A percentile compares a stretch with the other conserved stretches of the same genome.
These are phyloP conservation scores for Rhipidocladum racemiflorum DNA, from an alignment of 176 grass and related monocot genomes.

Conservation along the genomic window DNA sequence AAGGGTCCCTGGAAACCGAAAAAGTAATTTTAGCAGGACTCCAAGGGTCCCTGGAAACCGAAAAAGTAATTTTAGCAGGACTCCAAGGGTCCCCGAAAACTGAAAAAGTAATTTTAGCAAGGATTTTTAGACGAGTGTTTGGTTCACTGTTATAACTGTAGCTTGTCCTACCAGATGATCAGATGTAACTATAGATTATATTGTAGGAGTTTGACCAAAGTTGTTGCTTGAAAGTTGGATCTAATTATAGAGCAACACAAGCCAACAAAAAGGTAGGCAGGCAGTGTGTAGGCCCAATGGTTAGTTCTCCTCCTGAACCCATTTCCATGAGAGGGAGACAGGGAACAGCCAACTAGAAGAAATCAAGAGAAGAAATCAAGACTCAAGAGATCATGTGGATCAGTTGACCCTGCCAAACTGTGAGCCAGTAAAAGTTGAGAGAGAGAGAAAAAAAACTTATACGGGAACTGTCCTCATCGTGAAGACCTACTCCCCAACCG, in stretches of 20 bases:
- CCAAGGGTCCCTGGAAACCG: too few relatives aligned
- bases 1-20: too few relatives aligned
- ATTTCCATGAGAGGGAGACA: not conserved
- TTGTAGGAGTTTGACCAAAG: conserved; percentile 18
- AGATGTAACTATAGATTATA: conserved; percentile 29
- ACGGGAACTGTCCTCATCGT: not conserved
- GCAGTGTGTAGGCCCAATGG: conserved; percentile 24
- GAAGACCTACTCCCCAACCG: not conserved
- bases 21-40: too few relatives aligned
- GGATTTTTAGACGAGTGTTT: too few relatives aligned
- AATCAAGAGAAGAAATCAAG: conserved; percentile 43
- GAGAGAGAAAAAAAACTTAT: not conserved
- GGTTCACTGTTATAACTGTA: too few relatives aligned
- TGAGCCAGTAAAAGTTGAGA: not conserved
- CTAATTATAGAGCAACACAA: conserved; percentile 41
- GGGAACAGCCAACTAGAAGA: conserved; percentile 40
- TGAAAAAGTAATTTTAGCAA: not conserved
- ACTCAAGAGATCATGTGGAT: conserved; percentile 34
- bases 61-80: not conserved
- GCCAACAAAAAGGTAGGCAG: conserved; percentile 42
- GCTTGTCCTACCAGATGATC: conserved; percentile 2
- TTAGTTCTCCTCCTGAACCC: not conserved
- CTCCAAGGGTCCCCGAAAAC: not conserved
- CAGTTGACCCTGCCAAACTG: conserved; percentile 36
- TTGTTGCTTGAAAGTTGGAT: conserved; percentile 34